Evolutionary conservation across 2,329 filamentous ascomycete species (phyloP).

Genomic region (Trichocomaceae sp.): DNA sequence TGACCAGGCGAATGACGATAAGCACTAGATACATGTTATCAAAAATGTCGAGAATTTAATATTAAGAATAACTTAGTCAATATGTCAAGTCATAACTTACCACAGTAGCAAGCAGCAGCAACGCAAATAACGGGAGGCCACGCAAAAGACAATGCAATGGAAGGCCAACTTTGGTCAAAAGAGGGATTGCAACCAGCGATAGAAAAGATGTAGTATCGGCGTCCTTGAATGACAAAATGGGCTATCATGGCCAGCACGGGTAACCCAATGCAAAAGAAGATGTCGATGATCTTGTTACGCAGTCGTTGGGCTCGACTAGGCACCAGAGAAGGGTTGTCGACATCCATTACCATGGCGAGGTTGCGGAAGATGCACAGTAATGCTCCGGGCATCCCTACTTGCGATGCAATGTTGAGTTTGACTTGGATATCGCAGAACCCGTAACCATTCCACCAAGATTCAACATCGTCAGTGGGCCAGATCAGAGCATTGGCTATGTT

Average conservation of each 20-base stretch:
- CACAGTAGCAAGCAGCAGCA: conserved; percentile 50
- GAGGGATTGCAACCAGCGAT: conserved; percentile 54
- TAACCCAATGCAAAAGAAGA: conserved; percentile 50
- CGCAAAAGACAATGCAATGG: conserved; percentile 47
- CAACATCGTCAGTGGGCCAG: conserved; percentile 55
- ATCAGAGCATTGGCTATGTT: conserved; percentile 57
- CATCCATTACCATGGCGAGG: conserved; percentile 56
- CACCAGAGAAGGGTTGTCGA: conserved; percentile 47
- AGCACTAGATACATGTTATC: conserved; percentile 39
- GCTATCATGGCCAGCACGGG: conserved; percentile 51
- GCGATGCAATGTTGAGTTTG: conserved; percentile 50
- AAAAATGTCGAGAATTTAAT: background rate
- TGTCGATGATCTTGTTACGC: conserved; percentile 45
- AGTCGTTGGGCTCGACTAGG: conserved; percentile 45
- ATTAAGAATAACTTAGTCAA: too few relatives aligned
- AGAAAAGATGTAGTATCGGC: conserved; percentile 52
- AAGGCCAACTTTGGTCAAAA: conserved; percentile 53
- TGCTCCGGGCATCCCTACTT: conserved; percentile 48
- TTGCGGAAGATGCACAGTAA: conserved; percentile 54
- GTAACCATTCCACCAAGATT: conserved; percentile 51
- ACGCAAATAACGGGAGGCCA: conserved; percentile 52
- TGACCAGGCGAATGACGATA: conserved; percentile 54
- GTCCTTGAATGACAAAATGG: conserved; percentile 55
- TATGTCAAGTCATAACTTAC: conserved; percentile 35
- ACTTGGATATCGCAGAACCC: conserved; percentile 60